Percentiles rank a stretch among this genome's conserved stretches.
Conservation (phyloP, 495 filamentous ascomycete species). For the Staphylotrichum longicolle region DNA sequence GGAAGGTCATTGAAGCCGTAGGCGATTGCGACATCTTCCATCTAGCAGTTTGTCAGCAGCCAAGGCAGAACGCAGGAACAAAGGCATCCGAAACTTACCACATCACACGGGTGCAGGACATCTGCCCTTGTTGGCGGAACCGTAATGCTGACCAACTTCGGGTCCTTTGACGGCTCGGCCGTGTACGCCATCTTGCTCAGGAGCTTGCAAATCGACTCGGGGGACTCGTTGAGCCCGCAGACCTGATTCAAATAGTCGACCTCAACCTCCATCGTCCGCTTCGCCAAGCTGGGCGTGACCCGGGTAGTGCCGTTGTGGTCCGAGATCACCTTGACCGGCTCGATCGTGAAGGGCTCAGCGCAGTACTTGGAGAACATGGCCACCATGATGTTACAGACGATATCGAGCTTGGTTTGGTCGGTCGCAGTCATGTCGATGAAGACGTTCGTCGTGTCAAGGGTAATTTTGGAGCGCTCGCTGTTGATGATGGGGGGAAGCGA, state of each 20-base stretch:
- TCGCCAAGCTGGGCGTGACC: slow-evolving; percentile 72
- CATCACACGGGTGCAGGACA: slow-evolving; percentile 92
- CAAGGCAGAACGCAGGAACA: too few relatives aligned
- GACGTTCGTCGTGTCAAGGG: slow-evolving; percentile 80
- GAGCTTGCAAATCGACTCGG: slow-evolving; percentile 68
- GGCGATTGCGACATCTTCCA: slow-evolving; percentile 95
- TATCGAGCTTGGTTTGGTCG: slow-evolving; percentile 93
- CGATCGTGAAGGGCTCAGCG: slow-evolving; percentile 82
- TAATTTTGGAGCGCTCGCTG: slow-evolving; percentile 93
- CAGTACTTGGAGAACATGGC: slow-evolving; percentile 97
- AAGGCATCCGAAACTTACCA: slow-evolving; percentile 40
- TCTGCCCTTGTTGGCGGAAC: slow-evolving; percentile 89
- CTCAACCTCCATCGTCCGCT: slow-evolving; percentile 74
- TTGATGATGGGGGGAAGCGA: slow-evolving; percentile 98
- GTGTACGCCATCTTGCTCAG: slow-evolving; percentile 82
- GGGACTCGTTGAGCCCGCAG: slow-evolving; percentile 73
- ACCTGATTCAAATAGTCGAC: slow-evolving; percentile 90
- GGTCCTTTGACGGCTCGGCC: slow-evolving; percentile 67
- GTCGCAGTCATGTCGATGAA: slow-evolving; percentile 98
- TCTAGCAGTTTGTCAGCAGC: slow-evolving; percentile 36
- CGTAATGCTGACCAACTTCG: slow-evolving; percentile 69
- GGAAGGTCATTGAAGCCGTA: slow-evolving; percentile 96
- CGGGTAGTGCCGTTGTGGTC: slow-evolving; percentile 83
- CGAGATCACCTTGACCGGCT: slow-evolving; percentile 87
- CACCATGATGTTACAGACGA: slow-evolving; percentile 91